A percentile compares a stretch with the other conserved stretches of the same genome.
phyloP scores from a whole-genome alignment of 176 grass and related monocot genomes.

The Phyllostachys edulis region DNA sequence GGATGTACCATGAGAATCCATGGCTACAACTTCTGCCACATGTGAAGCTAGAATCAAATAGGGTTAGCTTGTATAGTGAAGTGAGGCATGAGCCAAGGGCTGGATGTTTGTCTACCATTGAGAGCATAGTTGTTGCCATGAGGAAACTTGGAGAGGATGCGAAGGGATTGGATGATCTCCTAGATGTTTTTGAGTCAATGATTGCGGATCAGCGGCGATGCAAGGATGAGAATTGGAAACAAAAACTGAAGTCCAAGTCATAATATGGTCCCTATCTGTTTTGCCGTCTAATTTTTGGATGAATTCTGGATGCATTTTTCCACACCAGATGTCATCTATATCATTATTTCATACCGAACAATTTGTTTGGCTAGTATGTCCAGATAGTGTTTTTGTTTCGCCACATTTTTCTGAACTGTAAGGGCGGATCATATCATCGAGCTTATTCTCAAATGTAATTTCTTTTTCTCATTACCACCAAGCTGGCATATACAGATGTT shows the following conservation, averaged over 20 bases:
- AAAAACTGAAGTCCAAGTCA: slow-evolving; percentile 2
- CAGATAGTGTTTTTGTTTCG: neutral
- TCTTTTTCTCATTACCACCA: neutral
- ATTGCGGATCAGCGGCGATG: slow-evolving; percentile 66
- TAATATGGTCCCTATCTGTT: neutral
- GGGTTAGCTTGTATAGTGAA: slow-evolving; percentile 73
- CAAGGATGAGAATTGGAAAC: slow-evolving; percentile 68
- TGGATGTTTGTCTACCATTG: slow-evolving; percentile 86
- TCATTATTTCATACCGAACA: neutral
- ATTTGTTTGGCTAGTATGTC: neutral
- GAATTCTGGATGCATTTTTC: slow-evolving; percentile 38
- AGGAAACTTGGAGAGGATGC: slow-evolving; percentile 62
- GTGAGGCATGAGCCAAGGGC: slow-evolving; percentile 83
- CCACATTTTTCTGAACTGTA: neutral
- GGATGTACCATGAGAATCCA: slow-evolving; percentile 97
- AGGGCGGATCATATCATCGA: neutral
- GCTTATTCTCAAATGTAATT: neutral
- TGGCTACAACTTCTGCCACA: slow-evolving; percentile 86
- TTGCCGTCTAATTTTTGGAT: slow-evolving; percentile 1
- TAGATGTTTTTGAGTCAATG: slow-evolving; percentile 86
- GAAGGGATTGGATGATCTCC: slow-evolving; percentile 53
- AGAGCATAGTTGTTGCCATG: slow-evolving; percentile 87
- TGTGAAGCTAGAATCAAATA: slow-evolving; percentile 60
- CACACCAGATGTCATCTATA: slow-evolving; percentile 4
- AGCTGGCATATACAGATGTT: neutral